Evolutionary conservation across 768 basidiomycete species (phyloP).

Genomic region (Lyophyllum semitale): DNA sequence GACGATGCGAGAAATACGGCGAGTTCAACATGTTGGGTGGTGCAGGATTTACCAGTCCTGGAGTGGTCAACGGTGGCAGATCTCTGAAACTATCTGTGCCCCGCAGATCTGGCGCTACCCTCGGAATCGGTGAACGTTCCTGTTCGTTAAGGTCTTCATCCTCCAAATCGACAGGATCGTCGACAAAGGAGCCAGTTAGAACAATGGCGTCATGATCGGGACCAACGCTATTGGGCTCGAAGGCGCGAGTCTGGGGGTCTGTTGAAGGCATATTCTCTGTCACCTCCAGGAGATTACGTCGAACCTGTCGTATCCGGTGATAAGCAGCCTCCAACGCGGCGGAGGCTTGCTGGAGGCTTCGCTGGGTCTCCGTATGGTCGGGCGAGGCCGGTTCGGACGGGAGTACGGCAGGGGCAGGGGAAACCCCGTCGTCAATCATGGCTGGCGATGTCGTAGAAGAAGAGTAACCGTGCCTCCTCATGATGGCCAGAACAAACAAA

Average conservation of each 20-base stretch:
- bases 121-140: neutral
- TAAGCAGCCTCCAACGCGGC: conserved; percentile 56
- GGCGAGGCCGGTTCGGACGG: conserved; percentile 4
- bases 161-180: neutral
- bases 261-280: conserved; percentile 34
- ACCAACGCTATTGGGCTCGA: conserved; percentile 30
- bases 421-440: conserved; percentile 14
- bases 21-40: neutral
- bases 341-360: conserved; percentile 50
- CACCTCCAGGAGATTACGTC: conserved; percentile 49
- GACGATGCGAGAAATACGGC: neutral
- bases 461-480: conserved; percentile 29
- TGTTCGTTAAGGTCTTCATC: neutral
- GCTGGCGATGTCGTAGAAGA: conserved; percentile 22
- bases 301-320: conserved; percentile 54
- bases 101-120: neutral
- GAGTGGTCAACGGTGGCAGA: conserved; percentile 1
- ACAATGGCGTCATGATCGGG: conserved; percentile 41
- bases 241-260: conserved; percentile 3
- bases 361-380: conserved; percentile 30
- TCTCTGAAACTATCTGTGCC: neutral
- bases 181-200: conserved; percentile 24
- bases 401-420: neutral
- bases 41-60: neutral
- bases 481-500: conserved; percentile 7